phyloP scores from a whole-genome alignment of 148 eudicot genomes.

The Fagopyrum tataricum region DNA sequence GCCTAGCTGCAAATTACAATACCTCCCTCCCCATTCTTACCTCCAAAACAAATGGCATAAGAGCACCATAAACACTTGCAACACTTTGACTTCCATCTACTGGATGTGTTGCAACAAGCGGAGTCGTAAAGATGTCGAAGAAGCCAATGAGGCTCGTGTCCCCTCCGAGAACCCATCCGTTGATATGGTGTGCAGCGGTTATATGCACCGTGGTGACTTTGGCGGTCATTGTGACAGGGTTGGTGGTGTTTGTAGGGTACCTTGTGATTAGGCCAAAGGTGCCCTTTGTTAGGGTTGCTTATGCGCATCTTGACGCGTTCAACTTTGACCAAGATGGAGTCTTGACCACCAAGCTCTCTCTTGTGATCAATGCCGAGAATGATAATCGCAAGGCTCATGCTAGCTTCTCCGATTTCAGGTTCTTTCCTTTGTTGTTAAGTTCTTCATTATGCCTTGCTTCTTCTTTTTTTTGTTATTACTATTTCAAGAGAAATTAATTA shows the following conservation, averaged over 20 bases:
- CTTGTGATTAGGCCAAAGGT: slow-evolving; percentile 39
- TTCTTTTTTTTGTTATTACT: not conserved
- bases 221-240: slow-evolving; percentile 45
- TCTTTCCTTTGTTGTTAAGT: not conserved
- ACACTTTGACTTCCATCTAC: not conserved
- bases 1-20: not conserved
- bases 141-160: not conserved
- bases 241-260: slow-evolving; percentile 54
- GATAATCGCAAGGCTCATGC: slow-evolving; percentile 50
- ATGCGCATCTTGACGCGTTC: slow-evolving; percentile 45
- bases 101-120: not conserved
- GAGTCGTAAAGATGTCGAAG: not conserved
- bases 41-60: not conserved
- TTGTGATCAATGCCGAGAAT: slow-evolving; percentile 48
- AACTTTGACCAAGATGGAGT: slow-evolving; percentile 36
- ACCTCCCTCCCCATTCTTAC: slow-evolving; percentile 20
- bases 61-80: not conserved
- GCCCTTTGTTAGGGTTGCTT: slow-evolving; percentile 41
- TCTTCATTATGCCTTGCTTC: not conserved
- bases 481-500: not conserved
- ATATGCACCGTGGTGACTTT: slow-evolving; percentile 51
- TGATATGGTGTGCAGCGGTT: slow-evolving; percentile 57
- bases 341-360: slow-evolving; percentile 37
- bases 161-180: slow-evolving; percentile 31
- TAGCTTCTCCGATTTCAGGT: slow-evolving; percentile 41